Evolutionary conservation across 306 rosid genomes (phyloP), one percentile per base, ranked within the genome.

Genomic region (Trifolium dubium): DNA sequence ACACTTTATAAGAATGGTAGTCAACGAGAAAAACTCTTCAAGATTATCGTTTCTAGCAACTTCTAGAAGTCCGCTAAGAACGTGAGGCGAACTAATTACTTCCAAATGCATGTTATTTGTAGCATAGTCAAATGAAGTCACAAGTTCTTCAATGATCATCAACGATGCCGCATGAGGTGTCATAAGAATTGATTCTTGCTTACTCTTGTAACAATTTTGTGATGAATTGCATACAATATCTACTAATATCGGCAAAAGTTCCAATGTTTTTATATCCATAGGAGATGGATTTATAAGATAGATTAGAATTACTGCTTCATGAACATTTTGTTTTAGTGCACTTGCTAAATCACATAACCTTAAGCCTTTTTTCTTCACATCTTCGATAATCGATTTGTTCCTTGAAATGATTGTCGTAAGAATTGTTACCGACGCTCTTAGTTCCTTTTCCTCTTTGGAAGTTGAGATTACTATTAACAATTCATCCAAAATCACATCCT

Each of bases 201-300:
- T 72, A 43, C 60, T 67, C 76, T 79, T 83, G 77, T 79, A 77
- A 83, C 80, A 74, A 82, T 79, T 51, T 67, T 70, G 73, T 46
- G 92, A 83, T 46, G 92, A 83, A 78, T 67, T 74, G 90, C 92
- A 85, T 34, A 88, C 80, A n/a, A 90, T 83, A 76, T 87, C 92
- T 61, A 87, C 86, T 47, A 90, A 56, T 41, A 88, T 79, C n/a
- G 96, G 96, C 58, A 90, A 73, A 62, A 90, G 87, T 68, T 88
- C 92, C 58, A 86, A 62, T 19, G 85, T 82, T 79, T 88, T 86
- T 29, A 90, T 83, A 77, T 90, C 96, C 67, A 79, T 60, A 56
- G 93, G 93, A 43, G 93, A 83, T 76, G 93, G 96, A 71, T 89
- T 86, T 81, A 90, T 86, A 31, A 90, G 81, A 76, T 86, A 87